These are phyloP conservation scores for Podospora pseudoanserina DNA, from an alignment of 495 filamentous ascomycete genomes.

Conservation along the genomic window DNA sequence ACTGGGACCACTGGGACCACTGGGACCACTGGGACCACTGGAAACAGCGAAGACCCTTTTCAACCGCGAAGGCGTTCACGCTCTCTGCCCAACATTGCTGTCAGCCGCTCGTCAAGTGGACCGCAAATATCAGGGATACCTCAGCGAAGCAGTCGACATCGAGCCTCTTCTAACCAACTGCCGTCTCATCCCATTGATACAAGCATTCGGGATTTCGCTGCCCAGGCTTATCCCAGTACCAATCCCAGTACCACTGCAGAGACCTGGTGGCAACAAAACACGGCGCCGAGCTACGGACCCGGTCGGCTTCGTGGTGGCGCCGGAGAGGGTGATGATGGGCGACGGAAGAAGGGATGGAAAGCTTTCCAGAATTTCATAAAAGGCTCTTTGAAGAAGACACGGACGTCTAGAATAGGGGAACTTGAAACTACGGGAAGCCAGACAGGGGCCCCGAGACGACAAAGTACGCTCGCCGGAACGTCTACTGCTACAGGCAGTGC, in stretches of 20 bases:
- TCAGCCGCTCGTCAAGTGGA: neutral
- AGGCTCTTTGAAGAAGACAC: neutral
- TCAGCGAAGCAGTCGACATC: neutral
- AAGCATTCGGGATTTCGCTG: too few relatives aligned
- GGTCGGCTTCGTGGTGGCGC: neutral
- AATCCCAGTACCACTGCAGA: neutral
- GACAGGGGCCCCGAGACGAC: too few relatives aligned
- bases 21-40: too few relatives aligned
- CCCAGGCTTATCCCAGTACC: too few relatives aligned
- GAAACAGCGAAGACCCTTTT: too few relatives aligned
- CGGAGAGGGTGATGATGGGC: neutral
- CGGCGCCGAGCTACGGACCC: neutral
- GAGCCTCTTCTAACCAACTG: neutral
- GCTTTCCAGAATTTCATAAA: too few relatives aligned
- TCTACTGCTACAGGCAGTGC: too few relatives aligned
- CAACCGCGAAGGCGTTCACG: neutral
- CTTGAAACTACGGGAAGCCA: neutral
- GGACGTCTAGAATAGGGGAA: neutral
- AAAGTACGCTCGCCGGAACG: too few relatives aligned
- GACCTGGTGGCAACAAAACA: too few relatives aligned
- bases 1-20: neutral
- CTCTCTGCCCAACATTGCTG: neutral
- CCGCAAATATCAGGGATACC: neutral
- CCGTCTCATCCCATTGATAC: too few relatives aligned
- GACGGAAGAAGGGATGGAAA: neutral